Evolutionary conservation across 176 grass and related monocot species (phyloP), one percentile per base, ranked within the genome.

Genomic region (Microstegium vimineum): DNA sequence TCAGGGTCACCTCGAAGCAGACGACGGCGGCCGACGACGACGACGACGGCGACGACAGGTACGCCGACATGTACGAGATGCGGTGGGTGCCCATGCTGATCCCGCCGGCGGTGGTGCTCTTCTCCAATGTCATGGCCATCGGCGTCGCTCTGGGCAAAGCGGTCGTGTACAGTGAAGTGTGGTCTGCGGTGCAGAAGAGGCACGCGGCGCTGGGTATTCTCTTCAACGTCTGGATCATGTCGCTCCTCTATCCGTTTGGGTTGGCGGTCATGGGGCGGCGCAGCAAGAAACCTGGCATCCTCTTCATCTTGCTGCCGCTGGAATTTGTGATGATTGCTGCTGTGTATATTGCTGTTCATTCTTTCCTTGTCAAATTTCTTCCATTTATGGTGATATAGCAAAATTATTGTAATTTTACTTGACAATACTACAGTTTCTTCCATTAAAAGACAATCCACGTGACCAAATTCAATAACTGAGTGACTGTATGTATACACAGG

Each of bases 1-100:
- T 82, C 54, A 72, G 40, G 40, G 69, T 82, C 27, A 82, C 80
- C 1, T 82, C 56, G 0, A 82, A 73, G 80, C 67, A 82, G 80
- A 35, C 71, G 35, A 20, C n/a, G n/a, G n/a, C n/a, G n/a, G n/a
- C n/a, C 25, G 1, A 20, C 34, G 1, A 5, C 16, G 3, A 25
- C 28, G 59, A 4, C 1, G 60, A 31, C 4, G 36, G 10, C 17
- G 10, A 42, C 0, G 51, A 82, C 49, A 70, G 41, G 79, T 82
- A 16, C 12, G 79, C 79, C 2, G 66, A 72, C 1, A 22, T 82
- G 51, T 82, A 82, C 4, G 79, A 32, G 22, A 5, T 72, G 23
- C 5, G 52, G 17, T 82, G 67, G 79, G 79, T 43, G 49, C 79
- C 66, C 0, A 31, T 71, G 34, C 6, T 82, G 51, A 82, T 72